phyloP scores from a whole-genome alignment of 768 basidiomycete species.

The Lentinula edodes region DNA sequence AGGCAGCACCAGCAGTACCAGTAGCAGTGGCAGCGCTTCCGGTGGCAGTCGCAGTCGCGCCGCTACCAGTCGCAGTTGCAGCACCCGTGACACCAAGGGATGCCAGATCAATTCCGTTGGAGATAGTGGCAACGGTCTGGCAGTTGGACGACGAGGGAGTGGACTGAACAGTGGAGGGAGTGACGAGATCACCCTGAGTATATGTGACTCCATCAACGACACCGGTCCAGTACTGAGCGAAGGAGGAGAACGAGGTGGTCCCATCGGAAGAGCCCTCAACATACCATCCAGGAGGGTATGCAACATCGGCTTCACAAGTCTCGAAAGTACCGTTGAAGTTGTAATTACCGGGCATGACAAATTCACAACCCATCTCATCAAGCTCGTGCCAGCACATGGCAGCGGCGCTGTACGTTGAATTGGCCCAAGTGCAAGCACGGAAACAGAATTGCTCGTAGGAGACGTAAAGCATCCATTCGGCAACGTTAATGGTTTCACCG shows the following conservation, averaged over 20 bases:
- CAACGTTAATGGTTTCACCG: constrained; percentile 29
- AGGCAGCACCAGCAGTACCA: background rate
- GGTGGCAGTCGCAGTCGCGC: constrained; percentile 7
- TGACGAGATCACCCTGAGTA: constrained; percentile 34
- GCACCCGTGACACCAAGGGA: constrained; percentile 14
- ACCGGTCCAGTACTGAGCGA: constrained; percentile 39
- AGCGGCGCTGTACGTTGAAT: constrained; percentile 35
- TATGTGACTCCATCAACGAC: constrained; percentile 24
- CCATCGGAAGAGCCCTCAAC: constrained; percentile 33
- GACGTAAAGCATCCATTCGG: constrained; percentile 32
- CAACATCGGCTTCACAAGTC: constrained; percentile 38
- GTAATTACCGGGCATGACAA: constrained; percentile 44
- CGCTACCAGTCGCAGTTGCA: constrained; percentile 6
- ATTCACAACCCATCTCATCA: constrained; percentile 39
- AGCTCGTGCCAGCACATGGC: constrained; percentile 43
- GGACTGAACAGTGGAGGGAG: constrained; percentile 27
- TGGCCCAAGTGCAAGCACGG: constrained; percentile 37
- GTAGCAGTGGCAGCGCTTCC: background rate
- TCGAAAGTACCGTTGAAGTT: constrained; percentile 36
- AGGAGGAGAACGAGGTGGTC: constrained; percentile 34
- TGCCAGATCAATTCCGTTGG: constrained; percentile 31
- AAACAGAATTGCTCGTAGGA: constrained; percentile 12
- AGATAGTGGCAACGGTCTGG: constrained; percentile 27
- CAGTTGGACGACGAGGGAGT: constrained; percentile 38
- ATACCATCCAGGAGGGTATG: constrained; percentile 43